A percentile compares a stretch with the other conserved stretches of the same genome.
Evolutionary conservation across 306 rosid genomes (phyloP).

Genomic region (Sphenostylis stenocarpa): DNA sequence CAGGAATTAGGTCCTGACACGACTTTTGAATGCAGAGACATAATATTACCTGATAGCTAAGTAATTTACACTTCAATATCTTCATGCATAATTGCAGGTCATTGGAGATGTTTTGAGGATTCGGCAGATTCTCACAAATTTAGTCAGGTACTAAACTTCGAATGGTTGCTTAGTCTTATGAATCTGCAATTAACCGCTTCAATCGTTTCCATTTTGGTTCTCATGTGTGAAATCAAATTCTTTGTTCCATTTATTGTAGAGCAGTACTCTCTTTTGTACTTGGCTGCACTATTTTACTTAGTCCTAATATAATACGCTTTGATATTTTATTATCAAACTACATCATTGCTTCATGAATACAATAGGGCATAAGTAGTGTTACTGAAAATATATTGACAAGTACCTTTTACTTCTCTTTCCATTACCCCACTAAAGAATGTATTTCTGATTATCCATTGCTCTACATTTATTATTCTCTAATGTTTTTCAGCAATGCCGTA

Average conservation of each 20-base stretch:
- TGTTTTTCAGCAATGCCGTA: constrained; percentile 76
- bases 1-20: background rate
- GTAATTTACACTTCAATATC: background rate
- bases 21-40: background rate
- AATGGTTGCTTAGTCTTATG: background rate
- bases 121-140: constrained; percentile 95
- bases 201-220: background rate
- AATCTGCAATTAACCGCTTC: background rate
- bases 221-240: background rate
- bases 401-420: background rate
- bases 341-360: background rate
- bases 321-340: background rate
- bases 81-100: constrained; percentile 57
- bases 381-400: background rate
- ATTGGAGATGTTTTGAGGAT: constrained; percentile 94
- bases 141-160: constrained; percentile 62
- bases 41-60: background rate
- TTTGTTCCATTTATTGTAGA: background rate
- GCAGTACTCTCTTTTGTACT: background rate
- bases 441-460: background rate
- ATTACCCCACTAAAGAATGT: background rate
- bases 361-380: background rate
- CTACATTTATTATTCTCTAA: constrained; percentile 14
- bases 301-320: background rate
- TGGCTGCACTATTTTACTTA: too few species aligned